Evolutionary conservation across 805 yeast species (phyloP), one percentile per base, ranked within the genome.

Genomic region (Sugiyamaella americana): DNA sequence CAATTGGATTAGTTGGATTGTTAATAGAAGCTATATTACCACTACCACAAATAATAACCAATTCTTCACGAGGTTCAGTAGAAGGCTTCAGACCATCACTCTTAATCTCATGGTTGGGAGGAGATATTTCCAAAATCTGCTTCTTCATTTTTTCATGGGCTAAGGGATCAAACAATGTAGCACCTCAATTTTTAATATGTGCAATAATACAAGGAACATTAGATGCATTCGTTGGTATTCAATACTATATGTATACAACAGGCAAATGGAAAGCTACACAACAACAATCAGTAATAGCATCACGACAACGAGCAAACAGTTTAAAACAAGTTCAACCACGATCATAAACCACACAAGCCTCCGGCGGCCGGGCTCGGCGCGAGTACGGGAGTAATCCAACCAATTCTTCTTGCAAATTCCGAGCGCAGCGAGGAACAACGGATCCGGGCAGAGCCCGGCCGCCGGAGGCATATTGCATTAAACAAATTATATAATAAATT

Each of bases 41-140:
- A 19, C 49, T 66, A 16, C 69, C 69, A 2, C 68, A 96, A 84
- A 62, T 79, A 83, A 22, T 71, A 78, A 39, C 54, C 87, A 96
- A 17, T 68, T 86, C 51, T 91, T 93, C 13, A 87, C 86, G 67
- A 79, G 78, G 79, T 55, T 76, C 87, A 0, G 79, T 84, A 5
- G 82, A 82, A 53, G 91, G 93, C 50, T 88, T 88, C 67, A 82
- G 87, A 57, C 70, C 80, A 43, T 77, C 91, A 22, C 67, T 88
- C 29, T 62, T 88, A 32, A 65, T 87, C 17, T 82, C 89, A 58
- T 88, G 97, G 97, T 69, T 88, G 3, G 82, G 91, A 50, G 96
- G 96, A 48, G 97, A 88, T 65, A 69, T 82, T 36, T 75, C 87
- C 34, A 89, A 89, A 61, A 29, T 58, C 10, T 37, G 47, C 4